A percentile compares a stretch with the other conserved stretches of the same genome.
These are phyloP conservation scores for Teratosphaeria epicoccoides DNA, from an alignment of 2,329 filamentous ascomycete genomes.

Conservation along the genomic window DNA sequence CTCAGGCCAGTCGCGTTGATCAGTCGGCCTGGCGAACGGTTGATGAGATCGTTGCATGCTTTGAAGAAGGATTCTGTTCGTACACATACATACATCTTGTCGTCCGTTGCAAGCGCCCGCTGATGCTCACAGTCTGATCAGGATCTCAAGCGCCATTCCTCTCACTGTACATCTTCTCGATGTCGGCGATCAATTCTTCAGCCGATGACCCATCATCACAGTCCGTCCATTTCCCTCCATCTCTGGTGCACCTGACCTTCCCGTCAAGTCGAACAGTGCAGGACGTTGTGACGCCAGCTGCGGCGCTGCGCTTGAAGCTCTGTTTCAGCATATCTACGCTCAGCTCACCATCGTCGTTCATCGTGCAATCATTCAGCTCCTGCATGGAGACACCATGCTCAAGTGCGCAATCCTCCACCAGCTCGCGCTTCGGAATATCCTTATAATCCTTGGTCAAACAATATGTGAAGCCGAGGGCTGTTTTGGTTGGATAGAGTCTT, in stretches of 20 bases:
- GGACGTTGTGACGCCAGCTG: conserved; percentile 36
- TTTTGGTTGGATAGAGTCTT: conserved; percentile 71
- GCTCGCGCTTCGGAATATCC: conserved; percentile 64
- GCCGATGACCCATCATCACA: conserved; percentile 60
- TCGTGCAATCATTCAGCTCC: conserved; percentile 70
- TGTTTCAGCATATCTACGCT: conserved; percentile 56
- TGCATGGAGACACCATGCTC: conserved; percentile 83
- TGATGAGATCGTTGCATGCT: too few species aligned
- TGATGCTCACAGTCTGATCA: not conserved
- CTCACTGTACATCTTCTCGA: conserved; percentile 31
- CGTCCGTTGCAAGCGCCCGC: too few species aligned
- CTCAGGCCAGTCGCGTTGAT: too few species aligned
- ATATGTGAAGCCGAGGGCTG: conserved; percentile 84
- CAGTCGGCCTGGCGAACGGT: too few species aligned
- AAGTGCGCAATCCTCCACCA: conserved; percentile 78
- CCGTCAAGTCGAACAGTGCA: conserved; percentile 56
- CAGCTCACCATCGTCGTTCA: conserved; percentile 61
- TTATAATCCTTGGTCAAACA: conserved; percentile 70
- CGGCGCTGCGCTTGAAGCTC: conserved; percentile 54
- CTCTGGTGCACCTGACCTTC: conserved; percentile 72
- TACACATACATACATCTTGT: too few species aligned
- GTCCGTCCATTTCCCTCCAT: conserved; percentile 67
- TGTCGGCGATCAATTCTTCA: conserved; percentile 63
- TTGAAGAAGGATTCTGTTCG: too few species aligned
- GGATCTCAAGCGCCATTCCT: not conserved